Base-by-base conservation (phyloP, 805 yeast species). In the Ogataea ganodermae region DNA sequence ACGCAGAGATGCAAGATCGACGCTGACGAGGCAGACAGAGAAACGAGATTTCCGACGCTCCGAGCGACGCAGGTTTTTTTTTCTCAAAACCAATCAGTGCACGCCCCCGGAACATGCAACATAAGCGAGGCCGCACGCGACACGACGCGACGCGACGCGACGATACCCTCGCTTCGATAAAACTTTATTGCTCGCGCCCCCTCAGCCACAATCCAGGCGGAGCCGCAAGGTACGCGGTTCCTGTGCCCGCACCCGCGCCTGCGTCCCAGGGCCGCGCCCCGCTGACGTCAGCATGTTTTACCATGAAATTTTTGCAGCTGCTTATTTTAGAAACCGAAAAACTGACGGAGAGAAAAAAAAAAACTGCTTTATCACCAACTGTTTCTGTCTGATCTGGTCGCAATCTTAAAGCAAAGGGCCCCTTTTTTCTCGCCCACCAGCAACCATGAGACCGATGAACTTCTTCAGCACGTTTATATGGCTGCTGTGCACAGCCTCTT, bases 401-500 rank as follows among this genome's bases (percentile, higher is more conserved):
- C 23, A 16, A 9, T 16, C 16, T 13, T 10, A 22, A 35, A 3
- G 33, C 33, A 30, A 30, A n/a, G 17, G 33, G 17, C 9, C 33
- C 8, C 33, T 10, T 28, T n/a, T 30, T 13, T 17, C 24, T 24
- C 31, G 22, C 24, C 13, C 32, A 2, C 32, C 22, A 17, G 24
- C 22, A 24, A 39, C 23, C 37, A 50, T 50, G 53, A 50, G 43
- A 23, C 27, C 42, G 31, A 7, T 22, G 21, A 20, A 22, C 16
- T 20, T 21, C 27, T 6, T 35, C 20, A 20, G 30, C 22, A 44
- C 41, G 13, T 7, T 38, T 12, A 26, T 44, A 38, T 46, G 40
- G 43, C 40, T 52, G 17, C 36, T 53, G 18, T 39, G 41, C 13
- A 16, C 42, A 5, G 32, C 21, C 27, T 32, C 55, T 9, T 16